Conservation (phyloP, 768 basidiomycete genomes). For the Lentinula edodes region DNA sequence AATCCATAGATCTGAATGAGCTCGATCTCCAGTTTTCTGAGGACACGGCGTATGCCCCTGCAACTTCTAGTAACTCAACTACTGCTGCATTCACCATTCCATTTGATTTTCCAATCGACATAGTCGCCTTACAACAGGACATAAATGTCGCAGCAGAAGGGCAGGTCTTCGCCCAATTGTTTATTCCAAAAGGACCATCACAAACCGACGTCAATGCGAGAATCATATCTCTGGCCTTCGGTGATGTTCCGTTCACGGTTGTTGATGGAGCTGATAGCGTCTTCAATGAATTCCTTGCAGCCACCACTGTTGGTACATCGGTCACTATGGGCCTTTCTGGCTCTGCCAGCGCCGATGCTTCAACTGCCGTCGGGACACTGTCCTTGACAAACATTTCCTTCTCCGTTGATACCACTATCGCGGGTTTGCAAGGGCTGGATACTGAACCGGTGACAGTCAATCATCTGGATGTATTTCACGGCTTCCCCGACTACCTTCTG, state of each 20-base stretch:
- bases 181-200: slow-evolving; percentile 50
- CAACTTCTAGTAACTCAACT: slow-evolving; percentile 53
- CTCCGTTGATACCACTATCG: slow-evolving; percentile 50
- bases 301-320: slow-evolving; percentile 43
- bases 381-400: slow-evolving; percentile 53
- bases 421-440: slow-evolving; percentile 60
- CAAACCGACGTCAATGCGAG: slow-evolving; percentile 58
- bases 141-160: slow-evolving; percentile 49
- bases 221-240: slow-evolving; percentile 56
- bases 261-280: slow-evolving; percentile 38
- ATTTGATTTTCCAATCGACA: slow-evolving; percentile 66
- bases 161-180: slow-evolving; percentile 52
- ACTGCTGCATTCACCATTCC: slow-evolving; percentile 63
- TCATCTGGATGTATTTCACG: slow-evolving; percentile 61
- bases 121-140: slow-evolving; percentile 54
- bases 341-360: slow-evolving; percentile 48
- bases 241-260: slow-evolving; percentile 53
- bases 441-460: slow-evolving; percentile 50
- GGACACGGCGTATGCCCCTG: slow-evolving; percentile 50
- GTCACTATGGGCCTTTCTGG: slow-evolving; percentile 51
- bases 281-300: slow-evolving; percentile 61
- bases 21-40: slow-evolving; percentile 54
- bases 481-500: slow-evolving; percentile 59
- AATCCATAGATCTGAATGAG: slow-evolving; percentile 55
- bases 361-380: slow-evolving; percentile 62